phyloP scores from a whole-genome alignment of 1,284 basidiomycete genomes.

The Cutaneotrichosporon cyanovorans region DNA sequence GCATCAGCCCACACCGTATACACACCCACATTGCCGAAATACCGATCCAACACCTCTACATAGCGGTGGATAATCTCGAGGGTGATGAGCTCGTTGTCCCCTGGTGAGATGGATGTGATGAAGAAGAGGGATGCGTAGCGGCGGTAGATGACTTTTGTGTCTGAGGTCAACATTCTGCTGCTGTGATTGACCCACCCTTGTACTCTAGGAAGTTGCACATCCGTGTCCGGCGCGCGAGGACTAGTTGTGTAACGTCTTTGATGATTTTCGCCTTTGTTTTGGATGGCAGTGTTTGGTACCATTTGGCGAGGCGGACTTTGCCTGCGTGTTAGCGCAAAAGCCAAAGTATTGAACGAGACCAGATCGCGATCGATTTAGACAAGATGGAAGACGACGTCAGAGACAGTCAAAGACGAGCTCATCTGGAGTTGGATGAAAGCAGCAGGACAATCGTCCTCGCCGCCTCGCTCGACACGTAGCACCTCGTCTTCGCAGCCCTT shows the following conservation, averaged over 20 bases:
- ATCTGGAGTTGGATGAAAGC: too few species aligned
- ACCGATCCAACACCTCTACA: constrained; percentile 96
- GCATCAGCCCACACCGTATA: neutral
- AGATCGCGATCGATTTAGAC: neutral
- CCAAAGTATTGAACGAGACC: neutral
- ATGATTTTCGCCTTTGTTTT: constrained; percentile 97
- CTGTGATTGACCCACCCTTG: constrained; percentile 62
- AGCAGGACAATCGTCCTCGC: too few species aligned
- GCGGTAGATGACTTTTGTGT: constrained; percentile 93
- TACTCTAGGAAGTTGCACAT: constrained; percentile 99
- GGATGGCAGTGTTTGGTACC: constrained; percentile 92
- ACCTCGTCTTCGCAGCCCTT: too few species aligned
- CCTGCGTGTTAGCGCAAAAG: constrained; percentile 57
- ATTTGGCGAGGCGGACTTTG: constrained; percentile 96
- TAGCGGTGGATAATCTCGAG: constrained; percentile 97
- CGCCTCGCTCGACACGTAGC: too few species aligned
- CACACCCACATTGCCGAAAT: constrained; percentile 77
- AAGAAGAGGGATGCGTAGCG: constrained; percentile 98
- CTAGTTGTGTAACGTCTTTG: constrained; percentile 98
- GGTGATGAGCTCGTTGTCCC: constrained; percentile 86
- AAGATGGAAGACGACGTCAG: constrained; percentile 2
- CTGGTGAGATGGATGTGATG: constrained; percentile 79
- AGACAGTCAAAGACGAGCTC: too few species aligned
- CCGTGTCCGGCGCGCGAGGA: constrained; percentile 85
- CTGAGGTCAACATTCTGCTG: constrained; percentile 45